Conservation (phyloP, 2,329 filamentous ascomycete genomes). For the Pseudogymnoascus sp. region DNA sequence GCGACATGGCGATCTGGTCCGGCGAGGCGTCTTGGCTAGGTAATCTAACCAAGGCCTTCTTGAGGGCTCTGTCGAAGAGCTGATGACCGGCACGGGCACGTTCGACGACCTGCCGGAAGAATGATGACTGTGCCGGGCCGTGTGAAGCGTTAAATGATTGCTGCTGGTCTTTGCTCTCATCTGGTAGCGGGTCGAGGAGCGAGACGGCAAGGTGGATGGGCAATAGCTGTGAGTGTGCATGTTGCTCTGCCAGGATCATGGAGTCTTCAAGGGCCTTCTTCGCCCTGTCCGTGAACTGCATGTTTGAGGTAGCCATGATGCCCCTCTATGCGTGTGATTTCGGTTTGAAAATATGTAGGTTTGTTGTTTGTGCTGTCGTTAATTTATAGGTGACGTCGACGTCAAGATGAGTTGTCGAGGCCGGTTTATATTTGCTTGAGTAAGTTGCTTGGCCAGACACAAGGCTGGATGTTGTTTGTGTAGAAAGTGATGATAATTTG, state of each 20-base stretch:
- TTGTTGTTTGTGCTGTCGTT: neutral
- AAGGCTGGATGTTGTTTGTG: neutral
- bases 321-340: conserved; percentile 1
- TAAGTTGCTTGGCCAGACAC: neutral
- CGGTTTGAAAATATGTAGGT: neutral
- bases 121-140: conserved; percentile 55
- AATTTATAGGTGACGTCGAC: neutral
- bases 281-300: conserved; percentile 91
- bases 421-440: neutral
- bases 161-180: conserved; percentile 76
- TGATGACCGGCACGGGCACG: conserved; percentile 89
- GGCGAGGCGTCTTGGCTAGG: conserved; percentile 93
- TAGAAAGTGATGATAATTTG: neutral
- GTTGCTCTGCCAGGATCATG: conserved; percentile 80
- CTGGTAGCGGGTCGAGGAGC: conserved; percentile 67
- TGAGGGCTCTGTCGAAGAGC: conserved; percentile 78
- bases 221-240: conserved; percentile 83
- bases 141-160: conserved; percentile 57
- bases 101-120: conserved; percentile 93
- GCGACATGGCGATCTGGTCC: conserved; percentile 76
- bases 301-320: conserved; percentile 61
- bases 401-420: neutral
- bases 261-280: conserved; percentile 86
- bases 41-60: conserved; percentile 83
- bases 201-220: conserved; percentile 85